These are phyloP conservation scores for Fusarium piperis DNA, from an alignment of 2,329 filamentous ascomycete species.

Conservation along the genomic window DNA sequence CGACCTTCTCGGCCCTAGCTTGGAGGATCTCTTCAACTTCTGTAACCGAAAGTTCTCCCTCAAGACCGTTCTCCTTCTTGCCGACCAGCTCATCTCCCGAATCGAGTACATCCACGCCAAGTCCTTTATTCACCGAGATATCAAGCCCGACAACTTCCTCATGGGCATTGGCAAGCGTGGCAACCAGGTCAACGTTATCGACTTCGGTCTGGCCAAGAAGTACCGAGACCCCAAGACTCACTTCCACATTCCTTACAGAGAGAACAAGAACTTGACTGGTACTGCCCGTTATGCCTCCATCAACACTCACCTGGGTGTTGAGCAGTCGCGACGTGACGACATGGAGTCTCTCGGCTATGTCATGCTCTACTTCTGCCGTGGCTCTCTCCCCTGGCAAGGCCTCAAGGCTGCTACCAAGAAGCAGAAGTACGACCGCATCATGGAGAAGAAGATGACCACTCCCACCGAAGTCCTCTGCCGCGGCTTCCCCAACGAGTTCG, in stretches of 20 bases:
- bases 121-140: conserved; percentile 99
- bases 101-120: conserved; percentile 99
- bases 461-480: conserved; percentile 98
- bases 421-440: conserved; percentile 99
- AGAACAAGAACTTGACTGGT: conserved; percentile 99
- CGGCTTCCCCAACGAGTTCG: conserved; percentile 99
- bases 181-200: conserved; percentile 99
- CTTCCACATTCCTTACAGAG: conserved; percentile 99
- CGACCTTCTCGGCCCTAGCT: conserved; percentile 91
- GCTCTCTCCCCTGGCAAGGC: conserved; percentile 98
- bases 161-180: conserved; percentile 99
- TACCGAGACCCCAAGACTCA: conserved; percentile 99
- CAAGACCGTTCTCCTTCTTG: conserved; percentile 96
- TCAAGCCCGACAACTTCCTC: conserved; percentile 99
- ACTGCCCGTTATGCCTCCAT: conserved; percentile 98
- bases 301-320: conserved; percentile 97
- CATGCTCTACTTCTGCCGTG: conserved; percentile 99
- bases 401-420: conserved; percentile 99
- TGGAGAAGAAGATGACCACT: conserved; percentile 99
- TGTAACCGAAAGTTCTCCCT: conserved; percentile 99
- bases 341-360: conserved; percentile 99
- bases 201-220: conserved; percentile 99
- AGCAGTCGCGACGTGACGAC: conserved; percentile 98
- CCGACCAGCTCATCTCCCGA: conserved; percentile 97
- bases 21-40: conserved; percentile 99